These are phyloP conservation scores for Phialophora tarda DNA, from an alignment of 2,329 filamentous ascomycete species.

Conservation along the genomic window DNA sequence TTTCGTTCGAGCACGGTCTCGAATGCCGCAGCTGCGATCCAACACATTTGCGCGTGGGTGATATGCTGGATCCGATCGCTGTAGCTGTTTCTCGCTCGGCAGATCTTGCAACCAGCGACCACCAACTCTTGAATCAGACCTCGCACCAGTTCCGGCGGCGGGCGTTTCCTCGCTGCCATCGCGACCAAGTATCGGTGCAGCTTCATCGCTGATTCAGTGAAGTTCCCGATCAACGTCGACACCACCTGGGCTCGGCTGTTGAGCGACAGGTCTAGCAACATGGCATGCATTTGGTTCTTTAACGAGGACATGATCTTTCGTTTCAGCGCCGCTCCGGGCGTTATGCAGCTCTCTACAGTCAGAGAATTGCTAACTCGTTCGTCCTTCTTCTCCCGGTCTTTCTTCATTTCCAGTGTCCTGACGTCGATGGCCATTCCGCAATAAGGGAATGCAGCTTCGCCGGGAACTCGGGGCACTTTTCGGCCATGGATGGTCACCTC, in stretches of 20 bases:
- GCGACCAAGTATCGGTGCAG: conserved; percentile 66
- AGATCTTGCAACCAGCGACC: conserved; percentile 66
- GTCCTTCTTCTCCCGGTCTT: conserved; percentile 66
- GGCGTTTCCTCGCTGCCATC: conserved; percentile 63
- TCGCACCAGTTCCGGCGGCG: conserved; percentile 65
- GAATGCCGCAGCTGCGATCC: conserved; percentile 74
- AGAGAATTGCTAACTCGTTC: conserved; percentile 70
- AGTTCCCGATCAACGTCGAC: conserved; percentile 74
- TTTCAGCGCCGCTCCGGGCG: conserved; percentile 77
- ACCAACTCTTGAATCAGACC: conserved; percentile 69
- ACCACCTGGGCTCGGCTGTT: conserved; percentile 74
- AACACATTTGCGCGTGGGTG: conserved; percentile 64
- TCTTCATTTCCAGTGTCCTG: conserved; percentile 73
- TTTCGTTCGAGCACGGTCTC: conserved; percentile 68
- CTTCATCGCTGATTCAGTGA: conserved; percentile 79
- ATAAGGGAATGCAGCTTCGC: conserved; percentile 73
- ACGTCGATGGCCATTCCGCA: conserved; percentile 82
- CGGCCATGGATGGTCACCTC: conserved; percentile 63
- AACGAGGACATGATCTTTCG: conserved; percentile 77
- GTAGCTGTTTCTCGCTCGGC: conserved; percentile 51
- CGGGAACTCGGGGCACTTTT: conserved; percentile 58
- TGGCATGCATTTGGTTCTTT: conserved; percentile 81
- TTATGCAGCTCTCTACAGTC: conserved; percentile 75
- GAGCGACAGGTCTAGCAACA: conserved; percentile 80
- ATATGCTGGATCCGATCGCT: conserved; percentile 58